Base-by-base conservation (phyloP, 108 stramenopile species). In the Cyclotella distinguenda region DNA sequence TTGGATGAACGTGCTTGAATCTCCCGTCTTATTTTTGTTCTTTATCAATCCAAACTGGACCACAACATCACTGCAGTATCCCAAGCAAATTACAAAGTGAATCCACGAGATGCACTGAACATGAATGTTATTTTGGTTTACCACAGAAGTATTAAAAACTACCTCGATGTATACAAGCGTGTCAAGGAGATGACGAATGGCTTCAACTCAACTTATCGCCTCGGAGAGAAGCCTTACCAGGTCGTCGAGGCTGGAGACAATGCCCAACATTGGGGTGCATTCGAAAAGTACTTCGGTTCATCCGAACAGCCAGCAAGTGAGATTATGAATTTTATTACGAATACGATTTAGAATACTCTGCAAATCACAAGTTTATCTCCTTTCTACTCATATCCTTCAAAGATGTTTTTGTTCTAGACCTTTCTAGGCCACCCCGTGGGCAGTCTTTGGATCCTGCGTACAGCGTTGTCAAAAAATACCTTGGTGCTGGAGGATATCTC, bases 91-190 rank as follows among this genome's bases (percentile, higher is more conserved):
- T 86, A 75, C 73, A 70, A 76, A 25, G 74, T 83, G 7, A 44
- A 86, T 22, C 69, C 80, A 0, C 68, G 62, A 4, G 7, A 62
- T 3, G 72, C 78, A 18, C 75, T 68, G 4, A 36, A 25, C 0
- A 18, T 86, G 46, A 81, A 86, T 56, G 82, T 79, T 6, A 50
- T 86, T 27, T 27, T 86, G 19, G 59, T 86, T 7, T 64, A 71
- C 53, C 65, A 79, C 23, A 40, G 72, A 22, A 56, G 30, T 28
- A 35, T 86, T 16, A 36, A 43, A 15, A 66, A 66, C 26, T 78
- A 66, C 48, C 27, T 50, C 18, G 23, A 25, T 23, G 76, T 80
- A 1, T 86, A 76, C 60, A 38, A 68, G 3, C 56, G 49, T 13
- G 62, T 86, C 50, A 61, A 77, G 15, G 26, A 78, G 3, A 38